Percentiles rank a stretch among this genome's conserved stretches.
Conservation (phyloP, 1,139 yeast species). For the Protomyces macrosporus region DNA sequence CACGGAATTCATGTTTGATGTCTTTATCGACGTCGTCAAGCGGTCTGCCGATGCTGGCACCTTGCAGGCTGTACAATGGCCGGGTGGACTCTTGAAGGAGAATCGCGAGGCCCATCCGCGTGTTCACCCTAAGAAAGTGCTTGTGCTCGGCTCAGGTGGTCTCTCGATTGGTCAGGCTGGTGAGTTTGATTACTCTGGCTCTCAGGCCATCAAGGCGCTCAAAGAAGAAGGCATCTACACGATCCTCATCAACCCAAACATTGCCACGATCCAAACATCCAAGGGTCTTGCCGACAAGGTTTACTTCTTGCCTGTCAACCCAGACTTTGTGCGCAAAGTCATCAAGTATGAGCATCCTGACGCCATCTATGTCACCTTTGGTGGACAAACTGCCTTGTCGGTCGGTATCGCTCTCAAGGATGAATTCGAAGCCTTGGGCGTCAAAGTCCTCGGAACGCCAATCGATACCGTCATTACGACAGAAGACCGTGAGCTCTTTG, state of each 20-base stretch:
- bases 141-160: conserved; percentile 98
- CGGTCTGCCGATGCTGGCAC: conserved; percentile 51
- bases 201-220: conserved; percentile 73
- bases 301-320: conserved; percentile 90
- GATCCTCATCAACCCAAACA: conserved; percentile 90
- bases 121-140: conserved; percentile 82
- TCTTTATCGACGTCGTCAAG: conserved; percentile 74
- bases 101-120: conserved; percentile 70
- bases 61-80: conserved; percentile 74
- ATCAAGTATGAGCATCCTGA: conserved; percentile 93
- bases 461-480: conserved; percentile 94
- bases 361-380: conserved; percentile 93
- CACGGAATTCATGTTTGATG: conserved; percentile 94
- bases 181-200: conserved; percentile 88
- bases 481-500: conserved; percentile 94
- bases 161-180: conserved; percentile 99
- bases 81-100: conserved; percentile 76
- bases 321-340: conserved; percentile 93
- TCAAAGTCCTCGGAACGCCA: conserved; percentile 92
- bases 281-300: conserved; percentile 94
- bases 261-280: conserved; percentile 97
- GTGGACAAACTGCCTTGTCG: conserved; percentile 96
- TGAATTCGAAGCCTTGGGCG: conserved; percentile 87
- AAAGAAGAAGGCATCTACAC: conserved; percentile 97
- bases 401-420: conserved; percentile 95